These are phyloP conservation scores for Selaginella tamariscina DNA, from an alignment of 75 land plant genomes.

Conservation along the genomic window DNA sequence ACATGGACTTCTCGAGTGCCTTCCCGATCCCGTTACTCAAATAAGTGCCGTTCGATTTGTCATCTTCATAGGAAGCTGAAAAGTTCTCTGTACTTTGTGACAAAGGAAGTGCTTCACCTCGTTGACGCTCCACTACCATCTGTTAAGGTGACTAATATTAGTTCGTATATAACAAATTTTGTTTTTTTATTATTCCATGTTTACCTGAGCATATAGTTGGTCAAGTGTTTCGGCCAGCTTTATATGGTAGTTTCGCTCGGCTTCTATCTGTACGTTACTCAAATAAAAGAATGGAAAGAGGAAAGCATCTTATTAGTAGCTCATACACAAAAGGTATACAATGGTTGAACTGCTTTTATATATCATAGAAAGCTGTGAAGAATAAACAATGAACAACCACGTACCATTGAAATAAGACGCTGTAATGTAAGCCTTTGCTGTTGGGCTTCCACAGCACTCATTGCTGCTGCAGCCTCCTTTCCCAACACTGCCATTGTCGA, in stretches of 20 bases:
- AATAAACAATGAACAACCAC: background rate
- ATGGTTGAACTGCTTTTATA: background rate
- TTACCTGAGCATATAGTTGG: conserved; percentile 65
- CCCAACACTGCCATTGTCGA: conserved; percentile 61
- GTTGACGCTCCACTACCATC: conserved; percentile 57
- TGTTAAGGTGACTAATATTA: conserved; percentile 8
- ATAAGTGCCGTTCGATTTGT: conserved; percentile 28
- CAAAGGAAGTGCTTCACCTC: conserved; percentile 41
- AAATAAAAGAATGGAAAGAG: too few species aligned
- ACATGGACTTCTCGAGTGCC: conserved; percentile 30
- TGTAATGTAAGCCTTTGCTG: conserved; percentile 81
- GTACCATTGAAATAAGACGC: conserved; percentile 62
- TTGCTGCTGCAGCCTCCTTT: conserved; percentile 83
- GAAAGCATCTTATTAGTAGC: too few species aligned
- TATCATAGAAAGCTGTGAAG: background rate
- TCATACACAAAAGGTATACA: too few species aligned
- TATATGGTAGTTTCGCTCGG: conserved; percentile 61
- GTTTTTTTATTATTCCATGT: background rate
- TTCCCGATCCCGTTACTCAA: conserved; percentile 15
- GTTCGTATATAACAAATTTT: background rate
- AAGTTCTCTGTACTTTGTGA: conserved; percentile 22
- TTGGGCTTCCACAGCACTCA: conserved; percentile 84
- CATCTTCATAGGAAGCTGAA: conserved; percentile 64
- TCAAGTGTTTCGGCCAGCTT: conserved; percentile 55
- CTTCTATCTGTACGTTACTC: conserved; percentile 44